A percentile compares a stretch with the other conserved stretches of the same genome.
These are phyloP conservation scores for Candida adriatica DNA, from an alignment of 805 yeast species.

Conservation along the genomic window DNA sequence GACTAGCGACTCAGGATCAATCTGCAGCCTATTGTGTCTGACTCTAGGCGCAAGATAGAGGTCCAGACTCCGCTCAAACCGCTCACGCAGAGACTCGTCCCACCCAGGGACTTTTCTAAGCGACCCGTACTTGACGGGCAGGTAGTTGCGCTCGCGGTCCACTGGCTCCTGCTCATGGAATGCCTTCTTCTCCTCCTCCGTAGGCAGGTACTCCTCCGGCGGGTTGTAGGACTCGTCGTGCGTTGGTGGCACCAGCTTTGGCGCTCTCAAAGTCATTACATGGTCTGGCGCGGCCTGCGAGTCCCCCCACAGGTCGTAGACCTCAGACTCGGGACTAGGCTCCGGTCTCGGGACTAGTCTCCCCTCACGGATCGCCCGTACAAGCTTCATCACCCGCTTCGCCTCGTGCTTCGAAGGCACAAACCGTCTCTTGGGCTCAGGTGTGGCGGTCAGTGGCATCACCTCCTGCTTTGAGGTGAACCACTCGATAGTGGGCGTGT, in stretches of 20 bases:
- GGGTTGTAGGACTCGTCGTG: conserved; percentile 96
- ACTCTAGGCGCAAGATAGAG: conserved; percentile 94
- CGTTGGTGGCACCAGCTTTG: conserved; percentile 93
- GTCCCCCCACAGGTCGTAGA: conserved; percentile 84
- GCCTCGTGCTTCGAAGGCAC: conserved; percentile 97
- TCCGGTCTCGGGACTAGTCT: conserved; percentile 73
- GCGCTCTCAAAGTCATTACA: conserved; percentile 89
- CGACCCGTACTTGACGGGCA: conserved; percentile 77
- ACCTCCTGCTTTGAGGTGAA: conserved; percentile 77
- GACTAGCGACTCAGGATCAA: conserved; percentile 91
- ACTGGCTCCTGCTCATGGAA: conserved; percentile 67
- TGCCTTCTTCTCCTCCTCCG: conserved; percentile 65
- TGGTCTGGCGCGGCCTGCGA: conserved; percentile 61
- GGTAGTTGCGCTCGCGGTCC: conserved; percentile 71
- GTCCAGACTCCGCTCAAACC: conserved; percentile 91
- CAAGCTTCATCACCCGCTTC: conserved; percentile 92
- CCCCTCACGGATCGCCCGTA: conserved; percentile 93
- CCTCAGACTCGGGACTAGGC: conserved; percentile 41
- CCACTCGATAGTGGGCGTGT: conserved; percentile 94
- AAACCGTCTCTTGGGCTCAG: conserved; percentile 96
- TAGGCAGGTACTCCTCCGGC: conserved; percentile 86
- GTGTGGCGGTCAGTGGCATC: conserved; percentile 89
- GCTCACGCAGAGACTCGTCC: conserved; percentile 75
- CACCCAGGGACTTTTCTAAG: conserved; percentile 94
- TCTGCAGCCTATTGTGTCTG: conserved; percentile 80